Evolutionary conservation across 192 early-diverging fungal genomes (phyloP), one percentile per base, ranked within the genome.

Genomic region (Gaertneriomyces semiglobifer): DNA sequence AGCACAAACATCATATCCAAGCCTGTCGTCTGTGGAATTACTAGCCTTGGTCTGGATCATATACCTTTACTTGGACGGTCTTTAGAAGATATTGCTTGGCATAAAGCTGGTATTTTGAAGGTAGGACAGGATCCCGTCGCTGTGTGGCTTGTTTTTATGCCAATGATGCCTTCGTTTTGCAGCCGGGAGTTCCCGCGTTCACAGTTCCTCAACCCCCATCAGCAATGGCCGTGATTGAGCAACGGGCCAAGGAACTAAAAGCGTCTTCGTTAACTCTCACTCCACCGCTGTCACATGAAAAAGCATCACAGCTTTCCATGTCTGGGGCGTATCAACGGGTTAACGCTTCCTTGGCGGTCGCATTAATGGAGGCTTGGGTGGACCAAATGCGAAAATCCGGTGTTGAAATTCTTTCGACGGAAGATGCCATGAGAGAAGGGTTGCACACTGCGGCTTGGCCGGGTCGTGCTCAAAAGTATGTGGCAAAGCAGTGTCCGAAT

Each of bases 81-180:
- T 4, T 60, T 93, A 5, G 73, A 77, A 42, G 84, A 89, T 56
- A 94, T 94, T 55, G 91, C 91, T 0, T 71, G 71, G 57, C 88
- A 90, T 53, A 94, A 94, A 77, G 80, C 84, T 19, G 92, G 92
- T 6, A 91, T 94, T 55, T 86, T 94, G 65, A 90, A 89, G 72
- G 69, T 69, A 43, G 20, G 41, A 4, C 19, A 5, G 16, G n/a
- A 19, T 8, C 33, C 14, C 53, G 38, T 33, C 10, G 18, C 58
- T 11, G 10, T 56, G 4, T 25, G 41, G 10, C n/a, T 39, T 57
- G 11, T 68, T 75, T 18, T 2, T 1, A 11, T 16, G 41, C 40
- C 47, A 10, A 56, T 39, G 25, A 44, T 50, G 25, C 20, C 18
- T 5, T 38, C 7, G 20, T 40, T 53, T 18, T 61, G 16, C 64